Conservation (phyloP, 805 yeast genomes). For the Kodamaea neixiangensis region DNA sequence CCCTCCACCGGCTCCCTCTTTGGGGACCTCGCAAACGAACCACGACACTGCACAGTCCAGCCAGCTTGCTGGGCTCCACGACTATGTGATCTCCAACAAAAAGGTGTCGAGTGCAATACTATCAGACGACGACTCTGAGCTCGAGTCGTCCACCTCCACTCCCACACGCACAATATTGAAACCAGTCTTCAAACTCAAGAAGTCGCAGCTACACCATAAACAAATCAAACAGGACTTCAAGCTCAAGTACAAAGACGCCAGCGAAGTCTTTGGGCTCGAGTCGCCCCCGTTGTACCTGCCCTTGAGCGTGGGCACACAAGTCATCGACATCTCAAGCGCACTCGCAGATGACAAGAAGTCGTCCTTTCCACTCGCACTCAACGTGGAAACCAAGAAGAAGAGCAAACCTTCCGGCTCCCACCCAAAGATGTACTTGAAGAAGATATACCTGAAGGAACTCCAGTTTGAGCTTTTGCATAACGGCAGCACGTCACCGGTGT, state of each 20-base stretch:
- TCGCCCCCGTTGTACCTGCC: neutral
- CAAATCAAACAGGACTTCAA: slow-evolving; percentile 26
- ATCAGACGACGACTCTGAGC: slow-evolving; percentile 42
- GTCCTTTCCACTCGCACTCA: slow-evolving; percentile 3
- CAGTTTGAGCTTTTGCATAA: slow-evolving; percentile 35
- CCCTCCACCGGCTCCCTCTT: no score
- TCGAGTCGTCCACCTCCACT: slow-evolving; percentile 19
- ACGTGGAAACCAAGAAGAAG: slow-evolving; percentile 5
- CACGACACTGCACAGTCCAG: neutral
- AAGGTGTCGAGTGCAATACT: slow-evolving; percentile 24
- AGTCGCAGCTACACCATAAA: slow-evolving; percentile 1
- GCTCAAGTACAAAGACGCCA: slow-evolving; percentile 15
- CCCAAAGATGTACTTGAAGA: slow-evolving; percentile 24
- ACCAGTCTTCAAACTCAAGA: slow-evolving; percentile 17
- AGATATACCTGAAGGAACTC: slow-evolving; percentile 39
- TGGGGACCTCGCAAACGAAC: no score
- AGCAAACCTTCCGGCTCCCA: slow-evolving; percentile 1
- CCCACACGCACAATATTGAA: slow-evolving; percentile 17
- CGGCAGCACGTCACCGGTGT: slow-evolving; percentile 13
- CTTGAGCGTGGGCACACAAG: neutral
- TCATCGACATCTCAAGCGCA: slow-evolving; percentile 1
- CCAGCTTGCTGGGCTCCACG: slow-evolving; percentile 5
- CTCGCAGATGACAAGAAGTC: neutral
- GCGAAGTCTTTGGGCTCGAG: neutral
- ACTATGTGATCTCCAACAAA: slow-evolving; percentile 3